phyloP scores from a whole-genome alignment of 352 stramenopile species.

The Globisporangium middletonii region DNA sequence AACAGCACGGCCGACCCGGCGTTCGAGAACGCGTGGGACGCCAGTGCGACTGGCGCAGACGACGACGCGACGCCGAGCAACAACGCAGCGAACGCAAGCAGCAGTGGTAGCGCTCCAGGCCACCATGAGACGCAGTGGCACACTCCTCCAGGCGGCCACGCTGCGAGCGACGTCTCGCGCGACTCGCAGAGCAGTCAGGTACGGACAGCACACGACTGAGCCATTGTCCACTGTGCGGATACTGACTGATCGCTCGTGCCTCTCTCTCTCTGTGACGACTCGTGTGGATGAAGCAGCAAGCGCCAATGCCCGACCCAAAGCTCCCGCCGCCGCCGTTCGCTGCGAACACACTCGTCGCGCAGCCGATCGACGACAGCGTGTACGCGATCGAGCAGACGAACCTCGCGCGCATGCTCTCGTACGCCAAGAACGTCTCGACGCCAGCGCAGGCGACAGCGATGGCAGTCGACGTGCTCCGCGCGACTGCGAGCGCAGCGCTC shows the following conservation, averaged over 20 bases:
- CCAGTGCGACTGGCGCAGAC: not conserved
- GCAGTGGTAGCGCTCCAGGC: not conserved
- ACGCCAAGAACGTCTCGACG: conserved; percentile 57
- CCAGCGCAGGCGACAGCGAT: conserved; percentile 59
- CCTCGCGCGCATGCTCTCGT: conserved; percentile 38
- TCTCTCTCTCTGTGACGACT: not conserved
- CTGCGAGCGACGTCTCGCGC: not conserved
- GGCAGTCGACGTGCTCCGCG: conserved; percentile 61
- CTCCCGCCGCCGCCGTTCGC: conserved; percentile 56
- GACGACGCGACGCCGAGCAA: not conserved
- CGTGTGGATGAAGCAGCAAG: not conserved
- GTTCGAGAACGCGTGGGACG: conserved; percentile 19
- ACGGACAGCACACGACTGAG: not conserved
- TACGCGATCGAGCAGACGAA: conserved; percentile 45
- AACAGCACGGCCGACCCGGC: conserved; percentile 17
- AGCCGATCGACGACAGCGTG: conserved; percentile 57
- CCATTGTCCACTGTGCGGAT: not conserved
- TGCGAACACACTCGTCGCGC: conserved; percentile 46
- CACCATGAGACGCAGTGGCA: not conserved
- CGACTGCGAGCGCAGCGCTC: conserved; percentile 30
- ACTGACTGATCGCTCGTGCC: too few relatives aligned
- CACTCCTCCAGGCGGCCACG: not conserved
- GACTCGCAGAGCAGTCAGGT: not conserved
- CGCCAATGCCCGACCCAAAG: conserved; percentile 21
- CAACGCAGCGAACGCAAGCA: not conserved